These are phyloP conservation scores for Cadophora sp. DNA, from an alignment of 2,329 filamentous ascomycete species.

Conservation along the genomic window DNA sequence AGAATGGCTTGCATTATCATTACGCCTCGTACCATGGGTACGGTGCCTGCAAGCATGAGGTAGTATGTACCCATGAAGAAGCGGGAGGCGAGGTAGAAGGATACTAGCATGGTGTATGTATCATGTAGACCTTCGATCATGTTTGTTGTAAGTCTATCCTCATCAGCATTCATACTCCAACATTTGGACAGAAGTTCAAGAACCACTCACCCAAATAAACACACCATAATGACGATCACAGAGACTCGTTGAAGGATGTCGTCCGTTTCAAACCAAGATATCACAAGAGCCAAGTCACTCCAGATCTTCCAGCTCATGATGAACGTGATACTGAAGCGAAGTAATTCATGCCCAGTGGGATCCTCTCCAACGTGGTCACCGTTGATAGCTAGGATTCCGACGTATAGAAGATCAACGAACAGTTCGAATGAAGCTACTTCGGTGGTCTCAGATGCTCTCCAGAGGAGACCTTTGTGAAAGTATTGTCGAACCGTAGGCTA, in stretches of 20 bases:
- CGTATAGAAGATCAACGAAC: constrained; percentile 68
- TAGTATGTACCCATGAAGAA: constrained; percentile 60
- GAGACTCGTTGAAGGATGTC: constrained; percentile 64
- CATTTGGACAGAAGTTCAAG: background rate
- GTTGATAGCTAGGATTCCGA: constrained; percentile 64
- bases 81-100: constrained; percentile 65
- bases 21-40: constrained; percentile 64
- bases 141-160: constrained; percentile 62
- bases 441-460: constrained; percentile 64
- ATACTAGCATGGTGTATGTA: constrained; percentile 64
- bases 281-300: constrained; percentile 62
- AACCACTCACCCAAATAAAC: constrained; percentile 58
- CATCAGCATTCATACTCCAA: constrained; percentile 8
- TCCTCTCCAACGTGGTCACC: constrained; percentile 66
- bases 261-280: constrained; percentile 67
- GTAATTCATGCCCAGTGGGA: constrained; percentile 60
- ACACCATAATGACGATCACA: constrained; percentile 67
- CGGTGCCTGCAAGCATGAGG: constrained; percentile 52
- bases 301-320: constrained; percentile 67
- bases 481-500: constrained; percentile 67
- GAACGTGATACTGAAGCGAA: constrained; percentile 67
- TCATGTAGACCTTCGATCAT: constrained; percentile 62
- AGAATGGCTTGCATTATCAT: constrained; percentile 58
- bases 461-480: constrained; percentile 69
- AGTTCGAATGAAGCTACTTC: constrained; percentile 69